These are phyloP conservation scores for Vanilla planifolia DNA, from an alignment of 106 monocot species.

Conservation along the genomic window DNA sequence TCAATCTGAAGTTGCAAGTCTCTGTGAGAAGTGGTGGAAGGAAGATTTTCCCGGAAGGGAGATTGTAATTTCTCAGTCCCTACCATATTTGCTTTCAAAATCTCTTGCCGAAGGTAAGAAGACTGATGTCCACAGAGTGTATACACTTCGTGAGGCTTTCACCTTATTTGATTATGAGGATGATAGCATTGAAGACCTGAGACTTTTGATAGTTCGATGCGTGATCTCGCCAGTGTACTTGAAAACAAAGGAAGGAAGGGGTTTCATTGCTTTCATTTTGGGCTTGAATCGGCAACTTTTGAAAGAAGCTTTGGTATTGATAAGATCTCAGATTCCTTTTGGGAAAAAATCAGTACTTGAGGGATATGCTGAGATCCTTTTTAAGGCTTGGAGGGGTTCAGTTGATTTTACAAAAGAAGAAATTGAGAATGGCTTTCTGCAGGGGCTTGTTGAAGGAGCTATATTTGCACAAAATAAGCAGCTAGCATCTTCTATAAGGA, in stretches of 20 bases:
- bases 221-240: conserved; percentile 71
- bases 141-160: conserved; percentile 68
- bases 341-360: conserved; percentile 84
- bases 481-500: conserved; percentile 61
- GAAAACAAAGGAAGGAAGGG: conserved; percentile 77
- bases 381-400: conserved; percentile 69
- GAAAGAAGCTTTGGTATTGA: conserved; percentile 66
- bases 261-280: conserved; percentile 52
- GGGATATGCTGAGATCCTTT: conserved; percentile 74
- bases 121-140: conserved; percentile 46
- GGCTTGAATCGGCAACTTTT: conserved; percentile 56
- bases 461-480: conserved; percentile 45
- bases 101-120: conserved; percentile 55
- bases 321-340: conserved; percentile 81
- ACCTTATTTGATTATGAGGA: conserved; percentile 69
- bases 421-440: conserved; percentile 77
- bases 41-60: conserved; percentile 55
- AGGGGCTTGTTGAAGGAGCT: conserved; percentile 76
- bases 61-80: conserved; percentile 57
- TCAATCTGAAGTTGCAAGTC: conserved; percentile 40
- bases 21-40: conserved; percentile 95
- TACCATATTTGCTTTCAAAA: conserved; percentile 75
- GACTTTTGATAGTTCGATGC: conserved; percentile 58
- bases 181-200: conserved; percentile 83
- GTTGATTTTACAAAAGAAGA: conserved; percentile 37